Conservation (phyloP, 352 stramenopile species). For the Blastocystis sp. region DNA sequence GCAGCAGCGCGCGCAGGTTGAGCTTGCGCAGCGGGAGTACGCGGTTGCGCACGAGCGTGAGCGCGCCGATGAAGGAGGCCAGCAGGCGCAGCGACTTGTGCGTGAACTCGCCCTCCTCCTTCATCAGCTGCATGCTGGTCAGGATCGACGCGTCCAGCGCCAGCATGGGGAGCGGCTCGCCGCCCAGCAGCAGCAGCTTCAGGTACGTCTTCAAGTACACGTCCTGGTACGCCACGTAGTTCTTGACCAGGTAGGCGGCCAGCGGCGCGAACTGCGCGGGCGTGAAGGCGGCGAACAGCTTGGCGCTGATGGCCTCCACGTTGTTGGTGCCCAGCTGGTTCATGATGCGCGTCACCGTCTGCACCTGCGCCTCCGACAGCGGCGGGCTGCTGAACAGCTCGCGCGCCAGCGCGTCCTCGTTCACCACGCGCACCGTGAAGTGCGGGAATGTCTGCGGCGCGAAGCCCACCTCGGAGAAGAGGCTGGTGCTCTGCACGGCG, state of each 20-base stretch:
- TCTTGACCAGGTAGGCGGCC: neutral
- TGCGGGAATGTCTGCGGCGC: neutral
- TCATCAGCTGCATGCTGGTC: neutral
- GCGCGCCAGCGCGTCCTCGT: neutral
- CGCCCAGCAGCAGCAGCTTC: neutral
- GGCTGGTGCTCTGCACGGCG: neutral
- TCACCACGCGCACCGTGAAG: neutral
- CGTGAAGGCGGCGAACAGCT: neutral
- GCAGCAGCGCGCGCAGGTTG: slow-evolving; percentile 1
- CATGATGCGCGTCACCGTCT: slow-evolving; percentile 21
- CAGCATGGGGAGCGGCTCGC: neutral
- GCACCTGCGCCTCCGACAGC: neutral
- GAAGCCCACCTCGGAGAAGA: neutral
- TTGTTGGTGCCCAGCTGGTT: slow-evolving; percentile 45
- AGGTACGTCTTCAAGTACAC: neutral
- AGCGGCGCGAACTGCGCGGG: neutral
- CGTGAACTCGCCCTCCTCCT: neutral
- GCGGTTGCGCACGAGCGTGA: slow-evolving; percentile 30
- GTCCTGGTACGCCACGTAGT: neutral
- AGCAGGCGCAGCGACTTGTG: neutral
- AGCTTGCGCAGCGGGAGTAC: slow-evolving; percentile 31
- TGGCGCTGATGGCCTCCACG: neutral
- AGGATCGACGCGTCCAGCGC: slow-evolving; percentile 43
- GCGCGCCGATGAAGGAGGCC: slow-evolving; percentile 8
- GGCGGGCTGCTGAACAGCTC: neutral